Evolutionary conservation across 2,329 filamentous ascomycete species (phyloP).

Genomic region (Cladosporium sphaerospermum): DNA sequence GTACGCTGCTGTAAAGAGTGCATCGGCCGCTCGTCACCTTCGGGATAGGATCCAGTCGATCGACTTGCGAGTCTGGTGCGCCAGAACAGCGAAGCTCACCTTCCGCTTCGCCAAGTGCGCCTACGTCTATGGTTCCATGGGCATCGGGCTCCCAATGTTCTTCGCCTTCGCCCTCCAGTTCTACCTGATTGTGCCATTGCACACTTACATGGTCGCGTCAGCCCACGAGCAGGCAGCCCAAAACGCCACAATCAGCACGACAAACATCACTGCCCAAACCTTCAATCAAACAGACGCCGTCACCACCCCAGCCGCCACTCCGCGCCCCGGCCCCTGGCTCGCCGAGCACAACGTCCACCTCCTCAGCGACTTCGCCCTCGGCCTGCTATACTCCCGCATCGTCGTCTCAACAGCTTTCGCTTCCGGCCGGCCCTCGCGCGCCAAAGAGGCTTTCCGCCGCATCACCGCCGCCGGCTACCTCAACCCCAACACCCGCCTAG

Average conservation of each 20-base stretch:
- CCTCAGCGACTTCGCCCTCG: slow-evolving; percentile 90
- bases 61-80: slow-evolving; percentile 21
- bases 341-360: slow-evolving; percentile 70
- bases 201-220: slow-evolving; percentile 54
- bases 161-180: slow-evolving; percentile 77
- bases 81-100: slow-evolving; percentile 17
- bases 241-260: not conserved
- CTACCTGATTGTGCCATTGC: slow-evolving; percentile 79
- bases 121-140: slow-evolving; percentile 71
- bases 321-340: slow-evolving; percentile 12
- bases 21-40: slow-evolving; percentile 10
- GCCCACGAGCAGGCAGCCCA: slow-evolving; percentile 16
- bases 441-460: slow-evolving; percentile 66
- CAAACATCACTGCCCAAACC: not conserved
- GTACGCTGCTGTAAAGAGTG: slow-evolving; percentile 45
- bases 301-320: slow-evolving; percentile 21
- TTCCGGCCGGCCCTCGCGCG: slow-evolving; percentile 61
- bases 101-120: slow-evolving; percentile 47
- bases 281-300: not conserved
- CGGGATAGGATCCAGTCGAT: slow-evolving; percentile 16
- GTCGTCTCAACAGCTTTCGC: slow-evolving; percentile 59
- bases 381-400: slow-evolving; percentile 83
- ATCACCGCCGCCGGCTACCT: slow-evolving; percentile 65
- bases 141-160: slow-evolving; percentile 73
- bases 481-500: slow-evolving; percentile 68